Conservation (phyloP, 768 basidiomycete species). For the Dacryopinax spathularia region DNA sequence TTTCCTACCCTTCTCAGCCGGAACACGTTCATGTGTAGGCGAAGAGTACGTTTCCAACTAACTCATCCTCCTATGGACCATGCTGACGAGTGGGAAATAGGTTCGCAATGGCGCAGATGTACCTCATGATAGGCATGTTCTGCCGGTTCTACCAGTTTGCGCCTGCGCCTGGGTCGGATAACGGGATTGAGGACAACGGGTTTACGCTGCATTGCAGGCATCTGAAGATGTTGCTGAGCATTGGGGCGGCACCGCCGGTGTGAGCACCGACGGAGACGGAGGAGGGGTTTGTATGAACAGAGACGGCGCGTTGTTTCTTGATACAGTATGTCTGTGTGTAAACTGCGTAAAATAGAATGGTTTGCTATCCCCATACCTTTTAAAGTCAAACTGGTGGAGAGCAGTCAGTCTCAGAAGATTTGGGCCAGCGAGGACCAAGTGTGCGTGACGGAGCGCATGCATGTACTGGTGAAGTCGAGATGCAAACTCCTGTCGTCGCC, state of each 20-base stretch:
- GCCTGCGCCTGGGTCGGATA: background rate
- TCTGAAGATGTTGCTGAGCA: constrained; percentile 1
- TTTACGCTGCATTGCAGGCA: background rate
- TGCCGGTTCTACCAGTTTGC: background rate
- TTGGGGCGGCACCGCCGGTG: background rate
- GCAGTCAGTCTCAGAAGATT: no score
- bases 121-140: background rate
- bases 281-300: background rate
- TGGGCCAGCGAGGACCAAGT: no score
- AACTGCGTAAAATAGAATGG: no score
- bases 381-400: no score
- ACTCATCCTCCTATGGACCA: background rate
- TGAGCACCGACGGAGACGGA: no score
- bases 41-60: background rate
- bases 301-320: no score
- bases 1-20: background rate
- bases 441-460: no score
- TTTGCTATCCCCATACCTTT: no score
- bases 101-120: constrained; percentile 3
- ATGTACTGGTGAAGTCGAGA: no score
- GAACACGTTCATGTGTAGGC: background rate
- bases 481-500: no score
- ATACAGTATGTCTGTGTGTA: no score
- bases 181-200: background rate
- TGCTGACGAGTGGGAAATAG: background rate